These are phyloP conservation scores for Coemansia asiatica DNA, from an alignment of 192 early-diverging fungal species.

Conservation along the genomic window DNA sequence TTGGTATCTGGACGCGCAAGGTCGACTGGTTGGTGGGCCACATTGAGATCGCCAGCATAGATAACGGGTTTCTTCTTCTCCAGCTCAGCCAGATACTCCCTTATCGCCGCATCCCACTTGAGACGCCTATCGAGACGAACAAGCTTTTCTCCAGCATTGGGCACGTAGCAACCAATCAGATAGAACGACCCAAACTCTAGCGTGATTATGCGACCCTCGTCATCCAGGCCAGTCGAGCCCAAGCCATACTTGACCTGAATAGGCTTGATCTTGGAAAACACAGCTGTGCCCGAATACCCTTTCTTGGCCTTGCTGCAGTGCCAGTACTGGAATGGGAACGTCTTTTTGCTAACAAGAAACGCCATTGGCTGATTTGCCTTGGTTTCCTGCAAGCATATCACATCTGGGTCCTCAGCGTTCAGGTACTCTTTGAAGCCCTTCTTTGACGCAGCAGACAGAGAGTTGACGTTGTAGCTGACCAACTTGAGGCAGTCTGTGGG, in stretches of 20 bases:
- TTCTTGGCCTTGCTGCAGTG: constrained; percentile 65
- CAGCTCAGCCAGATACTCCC: constrained; percentile 64
- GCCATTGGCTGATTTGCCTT: constrained; percentile 72
- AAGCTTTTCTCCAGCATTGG: constrained; percentile 76
- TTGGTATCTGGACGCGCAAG: constrained; percentile 74
- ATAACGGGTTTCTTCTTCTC: constrained; percentile 72
- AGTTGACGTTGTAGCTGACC: constrained; percentile 78
- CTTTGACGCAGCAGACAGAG: constrained; percentile 69
- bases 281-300: constrained; percentile 74
- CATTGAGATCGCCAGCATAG: constrained; percentile 85
- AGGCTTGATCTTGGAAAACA: constrained; percentile 81
- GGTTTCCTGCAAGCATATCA: constrained; percentile 83
- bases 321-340: constrained; percentile 75
- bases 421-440: constrained; percentile 79
- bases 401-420: constrained; percentile 75
- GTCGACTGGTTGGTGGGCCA: constrained; percentile 76
- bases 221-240: constrained; percentile 51
- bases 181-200: constrained; percentile 67
- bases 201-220: constrained; percentile 73
- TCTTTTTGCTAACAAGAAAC: constrained; percentile 59
- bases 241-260: constrained; percentile 63
- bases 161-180: constrained; percentile 73
- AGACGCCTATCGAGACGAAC: constrained; percentile 66
- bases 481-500: constrained; percentile 61
- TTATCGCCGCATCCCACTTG: constrained; percentile 66